Conservation (phyloP, 805 yeast genomes). For the Ogataea trehalophila region DNA sequence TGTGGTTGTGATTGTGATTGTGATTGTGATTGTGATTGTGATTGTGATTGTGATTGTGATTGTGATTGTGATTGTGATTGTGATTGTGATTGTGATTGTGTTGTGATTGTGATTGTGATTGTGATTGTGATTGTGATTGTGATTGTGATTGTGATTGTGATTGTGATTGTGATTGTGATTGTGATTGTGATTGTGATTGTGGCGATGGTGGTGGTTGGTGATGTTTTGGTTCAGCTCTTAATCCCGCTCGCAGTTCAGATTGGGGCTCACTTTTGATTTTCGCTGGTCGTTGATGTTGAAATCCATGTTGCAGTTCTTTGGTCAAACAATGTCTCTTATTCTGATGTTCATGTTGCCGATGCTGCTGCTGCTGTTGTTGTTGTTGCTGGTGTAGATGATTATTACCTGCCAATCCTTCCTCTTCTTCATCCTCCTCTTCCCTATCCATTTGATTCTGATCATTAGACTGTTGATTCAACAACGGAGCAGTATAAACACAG, state of each 20-base stretch:
- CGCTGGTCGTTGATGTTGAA: neutral
- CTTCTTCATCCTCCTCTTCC: neutral
- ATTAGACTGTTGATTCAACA: neutral
- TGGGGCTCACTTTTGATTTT: neutral
- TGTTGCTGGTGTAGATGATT: neutral
- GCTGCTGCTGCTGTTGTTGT: conserved; percentile 14
- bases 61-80: neutral
- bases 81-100: no score
- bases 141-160: no score
- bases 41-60: neutral
- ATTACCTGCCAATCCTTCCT: neutral
- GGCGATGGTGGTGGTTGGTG: no score
- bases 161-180: no score
- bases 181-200: no score
- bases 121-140: neutral
- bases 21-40: neutral
- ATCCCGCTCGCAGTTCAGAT: neutral
- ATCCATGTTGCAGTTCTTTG: conserved; percentile 4
- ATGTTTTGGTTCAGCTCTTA: no score
- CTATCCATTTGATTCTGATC: neutral
- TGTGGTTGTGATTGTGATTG: neutral
- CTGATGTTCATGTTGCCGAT: conserved; percentile 18
- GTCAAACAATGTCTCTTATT: conserved; percentile 17
- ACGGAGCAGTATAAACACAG: conserved; percentile 51
- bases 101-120: neutral